Base-by-base conservation (phyloP, 768 basidiomycete species). In the Brasilioporus rufonigricans region DNA sequence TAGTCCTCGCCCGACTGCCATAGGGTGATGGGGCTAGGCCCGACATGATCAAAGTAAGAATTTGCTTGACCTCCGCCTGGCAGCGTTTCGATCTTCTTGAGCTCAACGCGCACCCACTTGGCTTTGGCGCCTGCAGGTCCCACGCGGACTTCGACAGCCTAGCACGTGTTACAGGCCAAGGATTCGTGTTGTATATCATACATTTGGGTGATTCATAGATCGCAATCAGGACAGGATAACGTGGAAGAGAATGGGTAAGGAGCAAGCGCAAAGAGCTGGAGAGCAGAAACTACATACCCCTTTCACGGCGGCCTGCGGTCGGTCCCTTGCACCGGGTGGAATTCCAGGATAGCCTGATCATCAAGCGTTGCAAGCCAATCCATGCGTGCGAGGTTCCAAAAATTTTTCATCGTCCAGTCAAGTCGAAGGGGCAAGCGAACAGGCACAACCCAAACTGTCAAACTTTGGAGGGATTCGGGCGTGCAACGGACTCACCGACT, bases 91-190 rank as follows among this genome's bases (percentile, higher is more conserved):
- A 95, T 83, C 76, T 94, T 94, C 61, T 91, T 84, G 68, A 97
- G 78, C 73, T 96, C 93, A 56, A 97, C 84, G 59, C 87, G 84
- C 24, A 98, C 87, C 87, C 91, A 96, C 72, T 93, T 91, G 26
- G 91, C 91, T 74, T 93, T 94, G 66, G 91, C 81, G 16, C 89
- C 87, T 57, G 84, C 80, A 2, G 77, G 75, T 0, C 84, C 86
- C 6, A 86, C 78, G 18, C 94, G 85, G 13, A 98, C 81, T 70
- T 98, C 94, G 48, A 98, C 81, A 19, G 91, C 86, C 91, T 93
- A 51, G 2, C 43, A 44, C n/a, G 39, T 36, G 31, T 32, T 6
- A 43, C 21, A 38, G 53, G 23, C 39, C 39, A 29, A 43, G 41
- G 41, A 43, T 52, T 47, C 8, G 54, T 47, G 19, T 26, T 39